Evolutionary conservation across 2,329 filamentous ascomycete genomes (phyloP).

Genomic region (Aspergillus tubingensis): DNA sequence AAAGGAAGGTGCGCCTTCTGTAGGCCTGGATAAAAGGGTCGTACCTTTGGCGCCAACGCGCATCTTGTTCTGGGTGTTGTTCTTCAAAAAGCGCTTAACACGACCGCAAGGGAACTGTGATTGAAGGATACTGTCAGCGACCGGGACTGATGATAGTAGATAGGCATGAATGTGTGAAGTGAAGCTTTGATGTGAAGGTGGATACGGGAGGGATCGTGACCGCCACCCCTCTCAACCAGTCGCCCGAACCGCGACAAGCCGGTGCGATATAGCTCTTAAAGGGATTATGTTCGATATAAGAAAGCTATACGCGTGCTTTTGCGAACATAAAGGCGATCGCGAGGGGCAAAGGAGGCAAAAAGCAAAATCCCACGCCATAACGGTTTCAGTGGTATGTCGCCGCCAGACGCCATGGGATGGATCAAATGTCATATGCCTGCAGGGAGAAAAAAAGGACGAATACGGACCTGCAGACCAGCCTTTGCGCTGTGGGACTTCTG

Average conservation of each 20-base stretch:
- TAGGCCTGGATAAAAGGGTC: constrained; percentile 3
- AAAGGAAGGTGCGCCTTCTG: background rate
- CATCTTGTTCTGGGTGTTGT: constrained; percentile 99
- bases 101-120: constrained; percentile 94
- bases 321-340: background rate
- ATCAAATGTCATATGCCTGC: background rate
- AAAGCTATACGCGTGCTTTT: background rate
- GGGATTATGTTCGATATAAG: background rate
- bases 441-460: constrained; percentile 16
- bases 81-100: constrained; percentile 99
- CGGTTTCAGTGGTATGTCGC: background rate
- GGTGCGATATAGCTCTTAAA: background rate
- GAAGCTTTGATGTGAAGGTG: background rate
- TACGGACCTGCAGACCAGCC: constrained; percentile 88
- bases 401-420: background rate
- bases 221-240: no score
- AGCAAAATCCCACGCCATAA: background rate
- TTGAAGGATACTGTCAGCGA: constrained; percentile 1
- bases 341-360: constrained; percentile 6
- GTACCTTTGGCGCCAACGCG: constrained; percentile 88
- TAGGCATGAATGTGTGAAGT: background rate
- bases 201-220: background rate
- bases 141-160: background rate
- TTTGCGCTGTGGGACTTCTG: constrained; percentile 93
- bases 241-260: background rate